Conservation (phyloP, 441 rosid species). For the Raphanus hybrid region DNA sequence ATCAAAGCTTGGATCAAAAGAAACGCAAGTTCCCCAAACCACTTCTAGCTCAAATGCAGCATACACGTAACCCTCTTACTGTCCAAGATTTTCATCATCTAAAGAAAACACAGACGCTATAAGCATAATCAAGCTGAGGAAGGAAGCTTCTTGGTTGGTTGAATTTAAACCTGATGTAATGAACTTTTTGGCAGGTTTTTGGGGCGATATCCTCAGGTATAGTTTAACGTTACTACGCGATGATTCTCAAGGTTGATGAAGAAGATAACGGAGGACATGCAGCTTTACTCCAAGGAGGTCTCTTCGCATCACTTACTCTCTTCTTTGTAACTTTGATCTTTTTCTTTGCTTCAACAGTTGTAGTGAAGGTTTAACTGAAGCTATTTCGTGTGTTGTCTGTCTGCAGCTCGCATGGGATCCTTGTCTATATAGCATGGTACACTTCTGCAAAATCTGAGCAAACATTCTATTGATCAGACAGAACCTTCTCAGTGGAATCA, state of each 20-base stretch:
- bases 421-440: constrained; percentile 89
- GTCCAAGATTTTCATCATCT: constrained; percentile 76
- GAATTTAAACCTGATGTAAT: constrained; percentile 38
- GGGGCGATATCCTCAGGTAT: constrained; percentile 66
- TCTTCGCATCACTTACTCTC: constrained; percentile 39
- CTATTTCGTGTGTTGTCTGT: not conserved
- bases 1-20: constrained; percentile 79
- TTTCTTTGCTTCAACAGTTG: not conserved
- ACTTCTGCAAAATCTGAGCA: constrained; percentile 55
- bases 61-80: constrained; percentile 69
- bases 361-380: not conserved
- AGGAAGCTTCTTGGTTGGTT: not conserved
- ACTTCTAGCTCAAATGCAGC: constrained; percentile 72
- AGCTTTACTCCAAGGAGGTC: constrained; percentile 84
- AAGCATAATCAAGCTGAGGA: no score
- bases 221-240: constrained; percentile 74
- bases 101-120: not conserved
- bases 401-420: constrained; percentile 88
- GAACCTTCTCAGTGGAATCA: not conserved
- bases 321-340: constrained; percentile 59
- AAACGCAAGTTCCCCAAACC: constrained; percentile 66
- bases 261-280: constrained; percentile 94
- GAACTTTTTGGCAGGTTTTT: no score
- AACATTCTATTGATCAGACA: not conserved
- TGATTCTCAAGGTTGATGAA: constrained; percentile 84